Percentiles rank a stretch among this genome's conserved stretches.
Conservation (phyloP, 2,329 filamentous ascomycete species). For the Aspergillus neoniger region DNA sequence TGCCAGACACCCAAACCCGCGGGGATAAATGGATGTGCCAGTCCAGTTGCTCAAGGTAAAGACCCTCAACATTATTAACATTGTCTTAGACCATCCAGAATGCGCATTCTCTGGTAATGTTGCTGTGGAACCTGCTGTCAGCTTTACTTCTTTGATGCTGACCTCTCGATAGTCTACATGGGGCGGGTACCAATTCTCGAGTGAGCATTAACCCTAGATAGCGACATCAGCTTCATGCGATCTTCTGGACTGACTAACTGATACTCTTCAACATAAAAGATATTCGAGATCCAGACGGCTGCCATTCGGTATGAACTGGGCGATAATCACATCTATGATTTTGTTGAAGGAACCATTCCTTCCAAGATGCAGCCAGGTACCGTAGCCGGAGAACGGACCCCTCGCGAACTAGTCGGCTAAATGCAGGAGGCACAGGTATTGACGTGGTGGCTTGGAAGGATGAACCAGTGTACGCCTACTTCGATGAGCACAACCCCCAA, state of each 20-base stretch:
- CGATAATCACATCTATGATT: conserved; percentile 23
- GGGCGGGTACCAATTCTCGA: conserved; percentile 24
- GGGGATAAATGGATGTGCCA: background rate
- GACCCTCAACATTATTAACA: background rate
- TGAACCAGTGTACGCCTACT: conserved; percentile 13
- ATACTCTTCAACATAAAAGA: background rate
- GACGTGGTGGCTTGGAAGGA: conserved; percentile 5
- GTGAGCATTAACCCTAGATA: conserved; percentile 8
- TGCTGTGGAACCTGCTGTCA: background rate
- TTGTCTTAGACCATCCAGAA: background rate
- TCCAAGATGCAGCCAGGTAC: conserved; percentile 18
- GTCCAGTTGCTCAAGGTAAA: background rate
- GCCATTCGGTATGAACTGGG: conserved; percentile 26
- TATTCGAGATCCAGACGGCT: conserved; percentile 13
- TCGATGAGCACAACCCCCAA: background rate
- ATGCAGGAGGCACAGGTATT: background rate
- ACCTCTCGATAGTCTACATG: conserved; percentile 23
- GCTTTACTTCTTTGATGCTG: background rate
- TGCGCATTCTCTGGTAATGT: conserved; percentile 17
- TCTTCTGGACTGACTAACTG: background rate
- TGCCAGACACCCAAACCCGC: background rate
- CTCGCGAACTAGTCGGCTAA: background rate
- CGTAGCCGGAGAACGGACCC: background rate
- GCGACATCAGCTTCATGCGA: background rate
- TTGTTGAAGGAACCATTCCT: conserved; percentile 23